These are phyloP conservation scores for Thielaviopsis musarum DNA, from an alignment of 2,329 filamentous ascomycete genomes.

Conservation along the genomic window DNA sequence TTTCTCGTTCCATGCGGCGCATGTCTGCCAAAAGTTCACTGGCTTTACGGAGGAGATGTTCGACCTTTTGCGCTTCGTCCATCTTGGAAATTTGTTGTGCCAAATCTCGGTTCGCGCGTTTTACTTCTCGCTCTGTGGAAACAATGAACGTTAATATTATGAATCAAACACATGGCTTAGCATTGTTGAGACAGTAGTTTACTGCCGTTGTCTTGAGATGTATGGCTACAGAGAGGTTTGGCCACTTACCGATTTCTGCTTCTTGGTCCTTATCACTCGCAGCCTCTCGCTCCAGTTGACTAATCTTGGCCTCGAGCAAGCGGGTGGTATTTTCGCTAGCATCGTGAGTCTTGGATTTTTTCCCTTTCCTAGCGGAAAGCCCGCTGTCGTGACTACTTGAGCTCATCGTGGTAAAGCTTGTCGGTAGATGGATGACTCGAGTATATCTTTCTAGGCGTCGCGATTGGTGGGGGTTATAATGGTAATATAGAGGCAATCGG, in stretches of 20 bases:
- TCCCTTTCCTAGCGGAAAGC: conserved; percentile 47
- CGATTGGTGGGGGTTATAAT: not conserved
- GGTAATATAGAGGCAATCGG: not conserved
- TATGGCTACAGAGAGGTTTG: not conserved
- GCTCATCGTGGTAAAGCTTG: not conserved
- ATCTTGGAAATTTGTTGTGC: conserved; percentile 80
- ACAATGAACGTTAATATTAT: not conserved
- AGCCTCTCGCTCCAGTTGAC: conserved; percentile 83
- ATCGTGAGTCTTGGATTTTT: conserved; percentile 71
- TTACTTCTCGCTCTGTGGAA: conserved; percentile 67
- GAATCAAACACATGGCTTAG: not conserved
- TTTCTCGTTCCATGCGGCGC: conserved; percentile 88
- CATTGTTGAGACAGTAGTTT: not conserved
- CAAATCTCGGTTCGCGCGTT: conserved; percentile 82
- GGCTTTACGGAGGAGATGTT: conserved; percentile 77
- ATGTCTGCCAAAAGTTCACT: conserved; percentile 84
- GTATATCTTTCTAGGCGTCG: not conserved
- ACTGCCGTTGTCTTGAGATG: not conserved
- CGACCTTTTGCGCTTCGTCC: conserved; percentile 80
- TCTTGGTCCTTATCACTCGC: conserved; percentile 92
- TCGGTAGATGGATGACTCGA: not conserved
- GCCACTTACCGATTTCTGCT: conserved; percentile 67
- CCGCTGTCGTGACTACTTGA: not conserved
- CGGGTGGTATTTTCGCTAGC: conserved; percentile 75
- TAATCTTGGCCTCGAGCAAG: conserved; percentile 81